phyloP scores from a whole-genome alignment of 2,329 filamentous ascomycete genomes.

The Celoporthe dispersa region DNA sequence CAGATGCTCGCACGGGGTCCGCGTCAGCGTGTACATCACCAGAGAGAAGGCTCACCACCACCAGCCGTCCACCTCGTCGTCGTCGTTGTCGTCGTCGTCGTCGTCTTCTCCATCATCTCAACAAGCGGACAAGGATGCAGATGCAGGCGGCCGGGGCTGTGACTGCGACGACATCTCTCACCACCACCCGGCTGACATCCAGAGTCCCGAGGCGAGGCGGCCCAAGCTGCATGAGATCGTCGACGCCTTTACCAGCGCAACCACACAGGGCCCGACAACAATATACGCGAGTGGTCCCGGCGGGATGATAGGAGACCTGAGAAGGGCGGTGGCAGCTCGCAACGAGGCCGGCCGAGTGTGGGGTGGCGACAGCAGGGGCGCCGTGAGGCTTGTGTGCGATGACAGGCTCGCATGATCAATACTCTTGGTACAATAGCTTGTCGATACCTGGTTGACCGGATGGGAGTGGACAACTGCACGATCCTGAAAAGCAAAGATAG shows the following conservation, averaged over 20 bases:
- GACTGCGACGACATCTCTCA: slow-evolving; percentile 28
- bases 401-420: slow-evolving; percentile 60
- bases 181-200: slow-evolving; percentile 31
- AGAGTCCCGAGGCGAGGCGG: slow-evolving; percentile 39
- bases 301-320: slow-evolving; percentile 62
- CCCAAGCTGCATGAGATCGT: slow-evolving; percentile 54
- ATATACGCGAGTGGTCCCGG: slow-evolving; percentile 66
- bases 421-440: no score
- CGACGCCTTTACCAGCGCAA: slow-evolving; percentile 51
- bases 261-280: slow-evolving; percentile 52
- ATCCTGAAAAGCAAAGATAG: no score
- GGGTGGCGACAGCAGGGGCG: slow-evolving; percentile 59
- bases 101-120: background rate
- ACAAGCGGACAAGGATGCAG: background rate
- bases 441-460: no score
- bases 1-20: slow-evolving; percentile 45
- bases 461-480: no score
- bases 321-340: slow-evolving; percentile 55
- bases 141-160: slow-evolving; percentile 32
- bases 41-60: slow-evolving; percentile 45
- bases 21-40: slow-evolving; percentile 64
- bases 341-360: slow-evolving; percentile 60
- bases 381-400: slow-evolving; percentile 63
- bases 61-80: slow-evolving; percentile 32
- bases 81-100: background rate